Base-by-base conservation (phyloP, 371 early-diverging fungal species). In the Catenaria anguillulae region DNA sequence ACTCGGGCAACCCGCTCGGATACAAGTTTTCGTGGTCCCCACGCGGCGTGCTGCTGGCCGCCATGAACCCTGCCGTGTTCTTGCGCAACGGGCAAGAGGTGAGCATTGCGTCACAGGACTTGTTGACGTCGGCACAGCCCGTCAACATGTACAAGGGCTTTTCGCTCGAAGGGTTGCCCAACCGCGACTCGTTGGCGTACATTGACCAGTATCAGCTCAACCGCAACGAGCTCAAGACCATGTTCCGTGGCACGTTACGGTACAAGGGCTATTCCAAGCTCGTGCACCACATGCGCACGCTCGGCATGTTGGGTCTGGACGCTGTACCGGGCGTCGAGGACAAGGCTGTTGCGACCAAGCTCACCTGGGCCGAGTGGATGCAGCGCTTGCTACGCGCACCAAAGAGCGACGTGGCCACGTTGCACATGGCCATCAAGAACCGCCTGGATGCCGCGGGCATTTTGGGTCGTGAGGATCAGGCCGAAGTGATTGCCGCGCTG, bases 1-100 rank as follows among this genome's bases (percentile, higher is more conserved):
- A 82, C 62, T 89, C 90, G 60, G 85, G 90, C 81, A 97, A 95
- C 71, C 97, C 98, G 56, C 84, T 98, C 42, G 97, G 97, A 36
- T 98, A 98, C 84, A 98, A 98, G 76, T 98, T 98, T 78, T 87
- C 88, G 67, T 98, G 98, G 98, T 89, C 89, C 35, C 89, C 96
- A 12, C 87, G 89, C 65, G 91, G 97, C 62, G 98, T 97, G 33
- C 75, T 98, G 62, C 78, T 95, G 58, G 98, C 98, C 23, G 83
- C 90, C 61, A 81, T 88, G 73, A 98, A 96, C 75, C 80, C 79
- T 45, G 98, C 97, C 60, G 82, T 78, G 61, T 98, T 84, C 70
- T 85, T 85, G 68, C 80, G 84, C 73, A 80, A 90, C 67, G 93
- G 93, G 63, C 84, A 71, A 69, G 45, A 70, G 31, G 56, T 68